Base-by-base conservation (phyloP, 2,329 filamentous ascomycete genomes). In the Venturia carpophila region DNA sequence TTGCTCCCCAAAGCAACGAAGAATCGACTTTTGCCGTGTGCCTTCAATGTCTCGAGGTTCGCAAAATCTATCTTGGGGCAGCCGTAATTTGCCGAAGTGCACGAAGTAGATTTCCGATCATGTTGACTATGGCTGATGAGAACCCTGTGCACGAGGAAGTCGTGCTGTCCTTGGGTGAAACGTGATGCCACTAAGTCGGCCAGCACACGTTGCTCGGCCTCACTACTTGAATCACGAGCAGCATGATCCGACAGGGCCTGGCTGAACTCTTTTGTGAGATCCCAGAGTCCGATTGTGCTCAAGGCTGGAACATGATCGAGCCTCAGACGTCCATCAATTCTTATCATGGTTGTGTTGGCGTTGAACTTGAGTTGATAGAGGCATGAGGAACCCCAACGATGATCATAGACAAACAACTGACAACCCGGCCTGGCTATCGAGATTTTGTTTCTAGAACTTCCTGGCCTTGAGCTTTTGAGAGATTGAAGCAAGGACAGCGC, bases 1-100 rank as follows among this genome's bases (percentile, higher is more conserved):
- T 99, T 99, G 77, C 92, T 96, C 0, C 94, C 94, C 7, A 99
- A 80, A 9, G 93, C 94, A 71, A 99, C 85, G 74, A 58, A 58
- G 52, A 58, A 58, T n/a, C 52, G 52, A 37, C 52, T 58, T 58
- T 58, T 58, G 5, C 52, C 52, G 15, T 58, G 30, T 19, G 30
- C 27, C 52, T 58, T 58, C 27, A 34, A 24, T 37, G 27, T 15
- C 19, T 58, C 52, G 5, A 58, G 27, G 17, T 37, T n/a, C 9
- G 52, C 30, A 21, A 9, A 37, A 19, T 58, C 27, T 27, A 58
- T 58, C 2, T 58, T 13, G 17, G 52, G 19, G 30, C 30, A 17
- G 52, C 52, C 52, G 4, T 52, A 27, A 11, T 27, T 30, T 52
- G 21, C 24, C 7, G 2, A 17, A 52, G 21, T 27, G 24, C 3